These are phyloP conservation scores for Nakazawaea populi DNA, from an alignment of 805 yeast species.

Conservation along the genomic window DNA sequence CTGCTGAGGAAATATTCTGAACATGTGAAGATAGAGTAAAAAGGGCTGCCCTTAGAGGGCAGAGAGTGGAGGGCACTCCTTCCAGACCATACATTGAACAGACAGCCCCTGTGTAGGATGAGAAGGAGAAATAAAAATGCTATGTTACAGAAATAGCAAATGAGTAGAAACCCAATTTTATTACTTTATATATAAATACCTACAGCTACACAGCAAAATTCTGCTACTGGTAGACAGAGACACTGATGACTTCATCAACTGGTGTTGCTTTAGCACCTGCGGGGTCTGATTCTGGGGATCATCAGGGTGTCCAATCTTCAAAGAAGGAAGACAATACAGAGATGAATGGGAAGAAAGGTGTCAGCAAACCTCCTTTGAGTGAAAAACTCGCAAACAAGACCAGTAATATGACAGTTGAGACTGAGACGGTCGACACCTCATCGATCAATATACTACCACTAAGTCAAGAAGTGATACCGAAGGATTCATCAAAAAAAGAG, in stretches of 20 bases:
- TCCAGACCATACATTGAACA: not conserved
- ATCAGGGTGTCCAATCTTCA: not conserved
- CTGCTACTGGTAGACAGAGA: not conserved
- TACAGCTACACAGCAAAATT: too few species aligned
- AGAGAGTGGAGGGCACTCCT: too few species aligned
- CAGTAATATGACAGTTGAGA: constrained; percentile 46
- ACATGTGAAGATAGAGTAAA: too few species aligned
- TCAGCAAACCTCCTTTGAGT: not conserved
- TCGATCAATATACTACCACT: constrained; percentile 4
- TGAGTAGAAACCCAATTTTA: too few species aligned
- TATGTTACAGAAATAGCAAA: not conserved
- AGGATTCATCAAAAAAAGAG: constrained; percentile 17
- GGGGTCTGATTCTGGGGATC: not conserved
- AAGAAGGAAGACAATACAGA: not conserved
- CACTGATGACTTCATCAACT: not conserved
- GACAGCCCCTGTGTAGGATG: not conserved
- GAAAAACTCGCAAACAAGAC: constrained; percentile 1
- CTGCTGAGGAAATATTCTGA: too few species aligned
- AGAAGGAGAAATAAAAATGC: not conserved
- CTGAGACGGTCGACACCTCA: constrained; percentile 51
- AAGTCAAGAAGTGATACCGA: constrained; percentile 1
- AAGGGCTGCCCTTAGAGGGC: too few species aligned
- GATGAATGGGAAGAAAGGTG: too few species aligned
- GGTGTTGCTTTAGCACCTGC: not conserved
- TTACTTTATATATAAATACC: too few species aligned